Evolutionary conservation across 2,329 filamentous ascomycete species (phyloP).

Genomic region (Ophiostoma perfectum): DNA sequence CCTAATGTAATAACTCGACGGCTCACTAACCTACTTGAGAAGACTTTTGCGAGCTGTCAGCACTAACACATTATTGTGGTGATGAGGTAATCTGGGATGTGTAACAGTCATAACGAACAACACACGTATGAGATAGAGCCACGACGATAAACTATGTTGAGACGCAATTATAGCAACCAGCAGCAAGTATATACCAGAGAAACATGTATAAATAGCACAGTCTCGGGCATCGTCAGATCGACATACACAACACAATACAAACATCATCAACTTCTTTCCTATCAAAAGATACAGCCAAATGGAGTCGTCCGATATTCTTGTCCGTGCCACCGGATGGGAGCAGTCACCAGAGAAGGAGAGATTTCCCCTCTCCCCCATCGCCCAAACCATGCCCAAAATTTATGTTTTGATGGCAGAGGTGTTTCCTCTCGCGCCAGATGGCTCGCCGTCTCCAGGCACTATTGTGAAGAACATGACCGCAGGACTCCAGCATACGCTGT

Average conservation of each 20-base stretch:
- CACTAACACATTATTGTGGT: background rate
- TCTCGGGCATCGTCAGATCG: too few species aligned
- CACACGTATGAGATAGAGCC: too few species aligned
- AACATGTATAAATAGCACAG: too few species aligned
- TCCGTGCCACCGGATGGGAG: background rate
- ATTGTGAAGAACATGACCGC: background rate
- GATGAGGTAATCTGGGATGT: too few species aligned
- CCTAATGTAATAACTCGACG: background rate
- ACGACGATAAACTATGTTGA: too few species aligned
- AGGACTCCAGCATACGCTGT: background rate
- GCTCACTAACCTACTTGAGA: background rate
- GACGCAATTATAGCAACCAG: background rate
- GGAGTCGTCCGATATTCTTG: background rate
- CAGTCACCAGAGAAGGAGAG: background rate
- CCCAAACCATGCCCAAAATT: background rate
- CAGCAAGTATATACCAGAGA: background rate
- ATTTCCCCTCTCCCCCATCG: background rate
- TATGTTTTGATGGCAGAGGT: slow-evolving; percentile 7
- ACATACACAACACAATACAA: background rate
- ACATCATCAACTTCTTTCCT: background rate
- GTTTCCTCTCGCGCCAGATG: background rate
- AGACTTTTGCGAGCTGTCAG: background rate
- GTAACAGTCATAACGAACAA: too few species aligned
- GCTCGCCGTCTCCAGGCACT: background rate
- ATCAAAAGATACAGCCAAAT: background rate